Evolutionary conservation across 352 stramenopile genomes (phyloP).

Genomic region (Pythium phragmitis): DNA sequence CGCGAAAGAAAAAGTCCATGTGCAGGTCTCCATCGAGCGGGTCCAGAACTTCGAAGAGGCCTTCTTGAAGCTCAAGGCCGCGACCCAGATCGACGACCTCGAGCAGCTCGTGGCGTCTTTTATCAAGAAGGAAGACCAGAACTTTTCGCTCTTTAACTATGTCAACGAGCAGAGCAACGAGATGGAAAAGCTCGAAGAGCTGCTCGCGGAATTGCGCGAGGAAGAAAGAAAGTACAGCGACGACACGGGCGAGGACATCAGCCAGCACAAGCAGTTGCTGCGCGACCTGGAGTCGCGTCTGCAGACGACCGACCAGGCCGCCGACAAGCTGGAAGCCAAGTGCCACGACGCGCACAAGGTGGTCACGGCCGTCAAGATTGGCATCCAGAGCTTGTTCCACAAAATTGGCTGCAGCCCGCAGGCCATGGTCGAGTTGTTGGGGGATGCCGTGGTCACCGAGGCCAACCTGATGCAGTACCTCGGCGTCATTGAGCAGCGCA

Average conservation of each 20-base stretch:
- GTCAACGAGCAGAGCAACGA: conserved; percentile 94
- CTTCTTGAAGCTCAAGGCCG: conserved; percentile 93
- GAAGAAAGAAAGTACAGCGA: conserved; percentile 88
- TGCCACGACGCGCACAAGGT: conserved; percentile 88
- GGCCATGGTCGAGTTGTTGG: conserved; percentile 83
- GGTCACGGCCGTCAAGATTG: conserved; percentile 88
- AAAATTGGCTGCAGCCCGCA: conserved; percentile 84
- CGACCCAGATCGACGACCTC: conserved; percentile 91
- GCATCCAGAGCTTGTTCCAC: conserved; percentile 71
- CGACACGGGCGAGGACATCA: conserved; percentile 80
- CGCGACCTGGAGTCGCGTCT: conserved; percentile 88
- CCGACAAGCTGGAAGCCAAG: conserved; percentile 89
- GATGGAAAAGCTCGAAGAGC: conserved; percentile 91
- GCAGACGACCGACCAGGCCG: conserved; percentile 69
- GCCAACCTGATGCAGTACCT: conserved; percentile 95
- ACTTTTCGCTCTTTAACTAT: conserved; percentile 96
- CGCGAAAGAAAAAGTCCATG: conserved; percentile 85
- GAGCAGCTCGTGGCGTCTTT: conserved; percentile 92
- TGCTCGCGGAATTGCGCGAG: conserved; percentile 62
- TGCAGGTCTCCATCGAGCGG: conserved; percentile 87
- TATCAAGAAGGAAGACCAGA: conserved; percentile 96
- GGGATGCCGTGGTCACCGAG: conserved; percentile 89
- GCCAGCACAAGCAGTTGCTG: conserved; percentile 89
- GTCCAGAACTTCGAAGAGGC: conserved; percentile 95
- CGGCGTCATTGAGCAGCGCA: conserved; percentile 93